Base-by-base conservation (phyloP, 441 rosid species). In the Corymbia calophylla region DNA sequence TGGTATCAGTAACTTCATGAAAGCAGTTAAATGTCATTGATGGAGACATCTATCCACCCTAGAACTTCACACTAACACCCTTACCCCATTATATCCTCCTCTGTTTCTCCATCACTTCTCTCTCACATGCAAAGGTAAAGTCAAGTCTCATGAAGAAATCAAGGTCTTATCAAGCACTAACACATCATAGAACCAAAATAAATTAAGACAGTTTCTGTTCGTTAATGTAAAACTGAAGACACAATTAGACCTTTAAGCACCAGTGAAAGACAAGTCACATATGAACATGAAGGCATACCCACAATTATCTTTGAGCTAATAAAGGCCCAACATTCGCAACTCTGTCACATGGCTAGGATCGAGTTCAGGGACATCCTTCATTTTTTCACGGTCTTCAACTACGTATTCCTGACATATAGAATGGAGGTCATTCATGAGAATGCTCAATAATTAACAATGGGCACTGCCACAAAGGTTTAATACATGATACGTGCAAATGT, bases 271-370 rank as follows among this genome's bases (percentile, higher is more conserved):
- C 88, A 88, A 88, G 87, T 56, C 56, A 70, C 93, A 39, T 23
- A 77, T 77, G 51, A 77, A 77, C 51, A 44, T 44, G 25, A 77
- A 12, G 25, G 51, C 12, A 77, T 77, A 66, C 47, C 12, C 84
- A 39, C 10, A 60, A 31, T 27, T 29, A 55, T 54, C 86, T 81
- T 88, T 89, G 89, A 90, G 90, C 92, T 90, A 98, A 89, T 94
- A 98, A 64, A 98, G 99, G 90, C 99, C 99, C 95, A 98, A 90
- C 98, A 98, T 98, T 91, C 97, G 93, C 88, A 98, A 95, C 92
- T 98, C 99, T 53, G 98, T 92, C 90, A 98, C 91, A 93, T 97
- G 99, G 94, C 97, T 94, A 54, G 95, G 94, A 88, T 96, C 99
- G 82, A 98, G 99, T 90, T 95, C 99, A 64, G 97, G 97, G 66